Conservation (phyloP, 345 rosid species). For the Syzygium oleosum region DNA sequence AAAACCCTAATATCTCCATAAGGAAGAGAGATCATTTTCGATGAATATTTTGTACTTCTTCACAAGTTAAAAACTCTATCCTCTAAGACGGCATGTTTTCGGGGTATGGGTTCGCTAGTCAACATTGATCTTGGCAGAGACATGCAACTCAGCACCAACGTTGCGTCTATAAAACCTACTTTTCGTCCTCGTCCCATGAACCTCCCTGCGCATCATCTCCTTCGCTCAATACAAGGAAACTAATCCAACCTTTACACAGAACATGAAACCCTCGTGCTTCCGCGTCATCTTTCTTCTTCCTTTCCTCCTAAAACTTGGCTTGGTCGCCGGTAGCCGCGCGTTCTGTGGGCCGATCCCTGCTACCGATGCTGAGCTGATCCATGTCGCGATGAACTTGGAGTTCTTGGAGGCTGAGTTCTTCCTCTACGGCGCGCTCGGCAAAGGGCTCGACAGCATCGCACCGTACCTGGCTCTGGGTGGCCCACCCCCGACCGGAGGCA, state of each 20-base stretch:
- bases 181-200: not conserved
- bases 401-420: constrained; percentile 57
- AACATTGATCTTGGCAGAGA: not conserved
- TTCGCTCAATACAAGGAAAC: not conserved
- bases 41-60: not conserved
- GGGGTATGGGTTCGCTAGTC: not conserved
- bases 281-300: not conserved
- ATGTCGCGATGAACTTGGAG: constrained; percentile 55
- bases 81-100: not conserved
- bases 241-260: not conserved
- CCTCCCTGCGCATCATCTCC: not conserved
- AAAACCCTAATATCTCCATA: not conserved
- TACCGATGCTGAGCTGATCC: constrained; percentile 33
- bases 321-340: not conserved
- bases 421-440: constrained; percentile 34
- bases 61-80: not conserved
- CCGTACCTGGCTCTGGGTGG: constrained; percentile 42
- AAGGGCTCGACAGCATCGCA: constrained; percentile 39
- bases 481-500: constrained; percentile 44
- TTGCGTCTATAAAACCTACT: not conserved
- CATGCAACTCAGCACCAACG: not conserved
- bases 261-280: not conserved
- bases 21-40: not conserved
- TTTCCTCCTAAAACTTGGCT: not conserved
- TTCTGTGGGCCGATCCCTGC: constrained; percentile 25